phyloP scores from a whole-genome alignment of 2,329 filamentous ascomycete species.

The Colletotrichum sojae region DNA sequence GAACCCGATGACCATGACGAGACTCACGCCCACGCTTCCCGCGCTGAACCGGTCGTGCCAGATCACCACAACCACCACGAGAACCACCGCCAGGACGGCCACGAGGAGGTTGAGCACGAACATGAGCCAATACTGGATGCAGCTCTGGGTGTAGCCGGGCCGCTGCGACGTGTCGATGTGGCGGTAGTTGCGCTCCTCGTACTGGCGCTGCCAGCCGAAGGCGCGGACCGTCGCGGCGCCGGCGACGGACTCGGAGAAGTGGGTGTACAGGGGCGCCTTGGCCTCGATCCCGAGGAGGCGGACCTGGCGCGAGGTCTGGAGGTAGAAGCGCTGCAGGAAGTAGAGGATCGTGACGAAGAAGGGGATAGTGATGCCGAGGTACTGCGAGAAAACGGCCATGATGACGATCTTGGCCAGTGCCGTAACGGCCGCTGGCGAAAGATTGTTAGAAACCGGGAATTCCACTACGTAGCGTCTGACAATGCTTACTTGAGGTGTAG shows the following conservation, averaged over 20 bases:
- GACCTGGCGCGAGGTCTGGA: slow-evolving; percentile 52
- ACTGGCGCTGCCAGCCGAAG: slow-evolving; percentile 31
- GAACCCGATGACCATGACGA: slow-evolving; percentile 36
- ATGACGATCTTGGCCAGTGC: slow-evolving; percentile 18
- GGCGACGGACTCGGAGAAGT: slow-evolving; percentile 46
- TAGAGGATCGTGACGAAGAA: slow-evolving; percentile 46
- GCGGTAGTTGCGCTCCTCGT: background rate
- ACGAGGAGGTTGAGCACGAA: slow-evolving; percentile 21
- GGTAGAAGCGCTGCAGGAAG: slow-evolving; percentile 50
- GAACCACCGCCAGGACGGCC: slow-evolving; percentile 5
- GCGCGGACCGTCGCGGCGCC: slow-evolving; percentile 44
- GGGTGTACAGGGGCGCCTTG: slow-evolving; percentile 51
- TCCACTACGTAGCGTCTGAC: too few species aligned
- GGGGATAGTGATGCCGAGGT: slow-evolving; percentile 47
- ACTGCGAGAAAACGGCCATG: slow-evolving; percentile 32
- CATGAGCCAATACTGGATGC: slow-evolving; percentile 20
- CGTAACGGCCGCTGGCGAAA: slow-evolving; percentile 5
- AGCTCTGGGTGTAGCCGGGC: slow-evolving; percentile 3
- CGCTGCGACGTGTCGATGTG: slow-evolving; percentile 19
- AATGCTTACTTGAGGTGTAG: slow-evolving; percentile 22
- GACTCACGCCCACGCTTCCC: slow-evolving; percentile 46
- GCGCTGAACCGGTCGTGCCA: slow-evolving; percentile 47
- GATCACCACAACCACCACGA: slow-evolving; percentile 16
- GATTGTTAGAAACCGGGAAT: background rate
- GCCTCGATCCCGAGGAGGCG: slow-evolving; percentile 51